Conservation (phyloP, 1,284 basidiomycete species). For the Naganishia albida region DNA sequence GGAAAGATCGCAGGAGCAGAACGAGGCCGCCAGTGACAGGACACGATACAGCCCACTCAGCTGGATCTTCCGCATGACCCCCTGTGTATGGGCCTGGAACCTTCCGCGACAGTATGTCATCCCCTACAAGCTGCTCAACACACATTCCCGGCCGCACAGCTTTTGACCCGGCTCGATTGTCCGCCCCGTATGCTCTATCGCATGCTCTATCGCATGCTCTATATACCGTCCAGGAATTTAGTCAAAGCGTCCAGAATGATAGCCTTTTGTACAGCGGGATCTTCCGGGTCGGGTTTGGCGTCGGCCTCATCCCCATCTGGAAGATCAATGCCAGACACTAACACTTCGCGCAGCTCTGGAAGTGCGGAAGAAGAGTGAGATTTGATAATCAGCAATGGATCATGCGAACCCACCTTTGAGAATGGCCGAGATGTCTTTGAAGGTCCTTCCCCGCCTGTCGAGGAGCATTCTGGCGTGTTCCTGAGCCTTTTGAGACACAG, state of each 20-base stretch:
- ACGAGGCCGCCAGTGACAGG: no score
- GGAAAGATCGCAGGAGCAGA: no score
- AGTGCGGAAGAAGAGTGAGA: neutral
- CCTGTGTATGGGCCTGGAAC: no score
- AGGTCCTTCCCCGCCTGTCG: constrained; percentile 60
- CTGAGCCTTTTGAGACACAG: constrained; percentile 50
- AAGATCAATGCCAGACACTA: constrained; percentile 22
- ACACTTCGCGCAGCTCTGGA: constrained; percentile 26
- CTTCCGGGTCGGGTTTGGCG: constrained; percentile 14
- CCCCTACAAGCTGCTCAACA: no score
- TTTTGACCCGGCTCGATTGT: no score
- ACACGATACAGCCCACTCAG: no score
- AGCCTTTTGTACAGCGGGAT: constrained; percentile 28
- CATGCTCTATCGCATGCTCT: no score
- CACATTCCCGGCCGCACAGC: no score
- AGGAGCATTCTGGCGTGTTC: constrained; percentile 74
- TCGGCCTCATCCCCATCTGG: constrained; percentile 22
- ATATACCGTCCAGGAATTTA: constrained; percentile 29
- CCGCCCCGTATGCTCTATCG: no score
- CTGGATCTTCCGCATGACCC: no score
- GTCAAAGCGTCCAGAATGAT: constrained; percentile 32
- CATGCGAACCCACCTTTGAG: constrained; percentile 42
- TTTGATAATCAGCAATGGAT: neutral
- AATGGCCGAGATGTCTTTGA: constrained; percentile 42
- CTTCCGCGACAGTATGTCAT: no score